Evolutionary conservation across 805 yeast genomes (phyloP), one percentile per base, ranked within the genome.

Genomic region (Saccharomycopsis fermentans): DNA sequence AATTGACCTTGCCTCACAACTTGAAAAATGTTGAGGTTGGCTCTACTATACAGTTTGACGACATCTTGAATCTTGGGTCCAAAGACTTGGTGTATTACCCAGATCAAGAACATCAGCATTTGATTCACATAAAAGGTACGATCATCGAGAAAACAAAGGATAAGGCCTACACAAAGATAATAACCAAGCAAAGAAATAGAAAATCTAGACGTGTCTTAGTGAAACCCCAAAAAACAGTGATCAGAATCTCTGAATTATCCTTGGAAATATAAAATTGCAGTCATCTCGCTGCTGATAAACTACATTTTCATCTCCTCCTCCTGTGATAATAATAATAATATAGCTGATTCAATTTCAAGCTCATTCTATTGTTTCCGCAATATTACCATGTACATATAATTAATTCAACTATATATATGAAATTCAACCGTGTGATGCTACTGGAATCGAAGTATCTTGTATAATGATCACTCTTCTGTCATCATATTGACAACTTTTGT

Each of bases 71-170:
- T 11, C 71, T 94, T 32, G 99, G 99, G 2, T 84, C 95, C 8
- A 83, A 96, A 54, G 86, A 89, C 68, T 87, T 80, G 73, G 90
- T 90, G 12, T 78, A 80, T 59, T 54, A 59, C 16, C 61, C 62
- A 17, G 60, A 59, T 24, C 26, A 52, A 24, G 51, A 66, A 63
- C 53, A 27, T 12, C 54, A 50, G 17, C 35, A 34, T 26, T 69
- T 83, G 3, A 85, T 78, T 69, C 72, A 80, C 3, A 75, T 91
- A 64, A 83, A 79, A 63, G 97, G 90, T 21, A 80, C 81, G n/a
- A 88, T 91, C 48, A 70, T 86, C n/a, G 97, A 90, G 68, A 87
- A 87, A 74, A 86, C 96, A 1, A 82, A 87, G 65, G 84, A 86
- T 63, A 90, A 90, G 59, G 82, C 84, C 76, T 81, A 84, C 65